phyloP scores from a whole-genome alignment of 2,329 filamentous ascomycete species.

The Xenosphaeropsis pyriputrescens region DNA sequence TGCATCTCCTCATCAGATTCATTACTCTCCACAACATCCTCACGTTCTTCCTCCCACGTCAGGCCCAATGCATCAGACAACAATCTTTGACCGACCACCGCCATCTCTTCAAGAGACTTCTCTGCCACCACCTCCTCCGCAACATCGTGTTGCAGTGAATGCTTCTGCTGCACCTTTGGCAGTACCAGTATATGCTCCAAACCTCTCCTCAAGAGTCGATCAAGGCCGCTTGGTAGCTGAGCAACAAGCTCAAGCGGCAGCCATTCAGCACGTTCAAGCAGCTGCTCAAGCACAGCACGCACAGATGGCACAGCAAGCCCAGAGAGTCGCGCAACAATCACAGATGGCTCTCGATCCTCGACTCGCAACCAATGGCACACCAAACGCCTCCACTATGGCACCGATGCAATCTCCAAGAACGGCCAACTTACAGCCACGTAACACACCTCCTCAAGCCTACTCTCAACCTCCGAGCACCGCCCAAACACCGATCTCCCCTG shows the following conservation, averaged over 20 bases:
- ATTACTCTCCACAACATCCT: conserved; percentile 12
- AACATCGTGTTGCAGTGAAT: conserved; percentile 8
- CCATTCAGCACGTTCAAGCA: neutral
- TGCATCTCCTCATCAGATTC: conserved; percentile 7
- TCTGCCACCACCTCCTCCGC: conserved; percentile 15
- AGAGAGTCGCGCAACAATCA: neutral
- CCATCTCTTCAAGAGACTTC: conserved; percentile 19
- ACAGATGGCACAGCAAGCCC: neutral
- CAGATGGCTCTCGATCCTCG: neutral
- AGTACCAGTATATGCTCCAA: conserved; percentile 16
- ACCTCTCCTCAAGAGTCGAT: conserved; percentile 21
- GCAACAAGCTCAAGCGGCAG: conserved; percentile 18
- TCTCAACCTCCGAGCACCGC: conserved; percentile 1
- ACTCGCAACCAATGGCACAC: neutral
- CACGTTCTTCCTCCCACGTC: conserved; percentile 11
- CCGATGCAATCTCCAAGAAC: neutral
- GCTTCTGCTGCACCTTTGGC: conserved; percentile 11
- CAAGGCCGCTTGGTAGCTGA: conserved; percentile 20
- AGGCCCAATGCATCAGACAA: conserved; percentile 8
- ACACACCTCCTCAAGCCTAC: neutral
- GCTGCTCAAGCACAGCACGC: conserved; percentile 4
- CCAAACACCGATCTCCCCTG: neutral
- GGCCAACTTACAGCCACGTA: neutral
- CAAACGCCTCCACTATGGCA: neutral
- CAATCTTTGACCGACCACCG: conserved; percentile 18